A percentile compares a stretch with the other conserved stretches of the same genome.
Conservation (phyloP, 805 yeast genomes). For the Sugiyamaella americana region DNA sequence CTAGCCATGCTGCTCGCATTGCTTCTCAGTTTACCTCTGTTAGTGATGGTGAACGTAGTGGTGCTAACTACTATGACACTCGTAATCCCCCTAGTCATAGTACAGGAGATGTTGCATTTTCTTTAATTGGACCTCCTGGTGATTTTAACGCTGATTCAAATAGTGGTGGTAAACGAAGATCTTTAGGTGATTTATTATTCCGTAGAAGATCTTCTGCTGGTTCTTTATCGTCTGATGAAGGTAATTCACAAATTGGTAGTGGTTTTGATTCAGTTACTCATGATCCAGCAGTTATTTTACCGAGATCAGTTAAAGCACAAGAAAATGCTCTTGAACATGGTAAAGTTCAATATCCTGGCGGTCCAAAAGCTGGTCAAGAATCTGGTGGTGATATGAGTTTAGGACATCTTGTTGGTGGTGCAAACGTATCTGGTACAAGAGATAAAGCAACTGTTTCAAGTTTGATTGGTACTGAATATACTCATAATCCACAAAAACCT, state of each 20-base stretch:
- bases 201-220: not conserved
- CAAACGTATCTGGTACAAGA: not conserved
- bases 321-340: not conserved
- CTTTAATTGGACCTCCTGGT: not conserved
- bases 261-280: not conserved
- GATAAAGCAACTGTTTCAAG: not conserved
- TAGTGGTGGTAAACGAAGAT: not conserved
- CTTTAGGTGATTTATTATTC: not conserved
- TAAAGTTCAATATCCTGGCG: not conserved
- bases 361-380: not conserved
- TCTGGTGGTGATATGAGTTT: not conserved
- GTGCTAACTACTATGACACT: constrained; percentile 4
- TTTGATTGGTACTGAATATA: not conserved
- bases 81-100: not conserved
- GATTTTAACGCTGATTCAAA: no score
- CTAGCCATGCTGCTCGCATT: constrained; percentile 5
- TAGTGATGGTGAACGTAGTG: not conserved
- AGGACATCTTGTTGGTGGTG: not conserved
- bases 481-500: not conserved
- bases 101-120: not conserved
- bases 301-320: not conserved
- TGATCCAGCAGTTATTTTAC: not conserved
- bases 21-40: constrained; percentile 1
- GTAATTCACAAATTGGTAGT: not conserved
- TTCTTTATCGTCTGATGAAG: not conserved